phyloP scores from a whole-genome alignment of 441 rosid species.

The Bocquillonia castaneifolia region DNA sequence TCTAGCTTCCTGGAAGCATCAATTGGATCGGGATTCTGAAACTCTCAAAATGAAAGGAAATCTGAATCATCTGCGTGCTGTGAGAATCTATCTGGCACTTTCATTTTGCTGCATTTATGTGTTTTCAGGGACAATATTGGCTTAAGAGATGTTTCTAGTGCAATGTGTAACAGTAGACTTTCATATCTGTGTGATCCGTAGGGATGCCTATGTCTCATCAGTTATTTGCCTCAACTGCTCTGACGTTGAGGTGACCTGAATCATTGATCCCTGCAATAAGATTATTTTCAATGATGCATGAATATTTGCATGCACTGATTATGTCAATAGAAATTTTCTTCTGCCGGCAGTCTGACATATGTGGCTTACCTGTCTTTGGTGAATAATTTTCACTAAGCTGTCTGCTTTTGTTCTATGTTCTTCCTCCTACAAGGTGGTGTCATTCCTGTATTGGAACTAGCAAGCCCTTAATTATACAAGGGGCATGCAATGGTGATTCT shows the following conservation, averaged over 20 bases:
- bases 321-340: neutral
- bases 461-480: too few species aligned
- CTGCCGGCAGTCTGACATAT: neutral
- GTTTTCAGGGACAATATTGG: neutral
- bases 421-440: too few species aligned
- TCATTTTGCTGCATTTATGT: neutral
- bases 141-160: neutral
- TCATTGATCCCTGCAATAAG: neutral
- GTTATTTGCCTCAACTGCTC: neutral
- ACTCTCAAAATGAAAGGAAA: constrained; percentile 78
- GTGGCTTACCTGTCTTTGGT: neutral
- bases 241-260: neutral
- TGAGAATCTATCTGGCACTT: constrained; percentile 32
- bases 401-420: too few species aligned
- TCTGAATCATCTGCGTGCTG: constrained; percentile 51
- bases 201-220: neutral
- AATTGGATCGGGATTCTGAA: constrained; percentile 65
- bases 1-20: constrained; percentile 65
- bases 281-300: neutral
- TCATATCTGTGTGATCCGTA: neutral
- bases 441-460: too few species aligned
- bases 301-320: too few species aligned
- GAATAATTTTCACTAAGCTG: neutral
- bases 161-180: neutral
- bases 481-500: too few species aligned